Conservation (phyloP, 352 stramenopile genomes). For the Globisporangium mamillatum region DNA sequence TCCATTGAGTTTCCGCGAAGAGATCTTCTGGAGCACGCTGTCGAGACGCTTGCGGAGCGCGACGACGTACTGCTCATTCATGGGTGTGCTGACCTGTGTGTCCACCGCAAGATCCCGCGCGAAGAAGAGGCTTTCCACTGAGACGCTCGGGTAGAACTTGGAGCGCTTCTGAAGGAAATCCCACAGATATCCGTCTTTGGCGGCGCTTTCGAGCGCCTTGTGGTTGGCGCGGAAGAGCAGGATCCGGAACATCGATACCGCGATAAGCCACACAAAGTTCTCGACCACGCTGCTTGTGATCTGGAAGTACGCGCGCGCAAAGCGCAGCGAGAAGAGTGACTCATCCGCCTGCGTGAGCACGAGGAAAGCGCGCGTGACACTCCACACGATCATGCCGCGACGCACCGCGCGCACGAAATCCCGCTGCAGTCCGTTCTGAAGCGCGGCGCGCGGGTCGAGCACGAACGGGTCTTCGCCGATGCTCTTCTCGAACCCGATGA, state of each 20-base stretch:
- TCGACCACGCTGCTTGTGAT: conserved; percentile 44
- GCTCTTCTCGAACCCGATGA: conserved; percentile 40
- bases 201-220: conserved; percentile 21
- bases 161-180: conserved; percentile 19
- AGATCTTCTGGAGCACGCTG: conserved; percentile 28
- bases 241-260: conserved; percentile 48
- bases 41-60: conserved; percentile 34
- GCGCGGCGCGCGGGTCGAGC: conserved; percentile 39
- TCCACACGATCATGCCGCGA: conserved; percentile 39
- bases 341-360: conserved; percentile 21
- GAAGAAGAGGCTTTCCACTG: conserved; percentile 22
- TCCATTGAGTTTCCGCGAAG: conserved; percentile 24
- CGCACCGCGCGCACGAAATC: conserved; percentile 43
- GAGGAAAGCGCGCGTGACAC: conserved; percentile 27
- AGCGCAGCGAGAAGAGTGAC: conserved; percentile 21
- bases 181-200: conserved; percentile 32
- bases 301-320: conserved; percentile 36
- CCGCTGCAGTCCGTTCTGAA: conserved; percentile 33
- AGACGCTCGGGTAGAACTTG: conserved; percentile 7
- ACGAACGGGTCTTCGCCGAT: conserved; percentile 48
- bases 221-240: conserved; percentile 48
- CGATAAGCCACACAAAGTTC: conserved; percentile 38
- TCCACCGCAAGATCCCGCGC: conserved; percentile 17
- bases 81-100: conserved; percentile 21
- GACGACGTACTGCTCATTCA: conserved; percentile 48